phyloP scores from a whole-genome alignment of 345 rosid species.

The Eutrema heterophyllum region DNA sequence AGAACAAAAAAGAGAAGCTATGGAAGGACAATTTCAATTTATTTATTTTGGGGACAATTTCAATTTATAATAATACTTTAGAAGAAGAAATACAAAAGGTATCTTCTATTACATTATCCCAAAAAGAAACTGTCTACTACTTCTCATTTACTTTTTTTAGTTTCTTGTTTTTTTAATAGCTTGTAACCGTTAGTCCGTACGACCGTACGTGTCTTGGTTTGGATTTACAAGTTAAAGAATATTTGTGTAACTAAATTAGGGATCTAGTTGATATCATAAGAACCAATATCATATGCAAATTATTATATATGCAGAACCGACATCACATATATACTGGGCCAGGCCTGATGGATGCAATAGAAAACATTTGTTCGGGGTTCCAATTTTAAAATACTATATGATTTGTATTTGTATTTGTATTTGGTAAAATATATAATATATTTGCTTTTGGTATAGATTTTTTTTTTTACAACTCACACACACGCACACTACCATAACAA shows the following conservation, averaged over 20 bases:
- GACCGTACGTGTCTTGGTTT: slow-evolving; percentile 21
- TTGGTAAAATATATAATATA: neutral
- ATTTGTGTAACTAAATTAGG: neutral
- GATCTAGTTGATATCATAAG: neutral
- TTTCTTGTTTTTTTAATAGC: slow-evolving; percentile 13
- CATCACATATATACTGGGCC: neutral
- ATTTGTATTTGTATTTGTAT: neutral
- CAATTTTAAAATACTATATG: neutral
- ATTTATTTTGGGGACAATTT: neutral
- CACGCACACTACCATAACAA: neutral
- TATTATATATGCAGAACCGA: neutral
- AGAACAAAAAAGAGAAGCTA: slow-evolving; percentile 16
- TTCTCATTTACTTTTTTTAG: slow-evolving; percentile 7
- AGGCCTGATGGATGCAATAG: neutral
- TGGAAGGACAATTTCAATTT: slow-evolving; percentile 12
- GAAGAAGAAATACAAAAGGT: slow-evolving; percentile 47
- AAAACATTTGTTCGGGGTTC: neutral
- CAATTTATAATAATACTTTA: slow-evolving; percentile 1
- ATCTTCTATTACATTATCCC: slow-evolving; percentile 17
- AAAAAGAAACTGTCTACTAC: neutral
- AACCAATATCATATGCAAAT: neutral
- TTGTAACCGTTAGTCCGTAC: slow-evolving; percentile 17
- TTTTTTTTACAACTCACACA: neutral
- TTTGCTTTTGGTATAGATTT: neutral
- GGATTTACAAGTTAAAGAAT: neutral